phyloP scores from a whole-genome alignment of 2,329 filamentous ascomycete species.

The Tolypocladium tropicale region DNA sequence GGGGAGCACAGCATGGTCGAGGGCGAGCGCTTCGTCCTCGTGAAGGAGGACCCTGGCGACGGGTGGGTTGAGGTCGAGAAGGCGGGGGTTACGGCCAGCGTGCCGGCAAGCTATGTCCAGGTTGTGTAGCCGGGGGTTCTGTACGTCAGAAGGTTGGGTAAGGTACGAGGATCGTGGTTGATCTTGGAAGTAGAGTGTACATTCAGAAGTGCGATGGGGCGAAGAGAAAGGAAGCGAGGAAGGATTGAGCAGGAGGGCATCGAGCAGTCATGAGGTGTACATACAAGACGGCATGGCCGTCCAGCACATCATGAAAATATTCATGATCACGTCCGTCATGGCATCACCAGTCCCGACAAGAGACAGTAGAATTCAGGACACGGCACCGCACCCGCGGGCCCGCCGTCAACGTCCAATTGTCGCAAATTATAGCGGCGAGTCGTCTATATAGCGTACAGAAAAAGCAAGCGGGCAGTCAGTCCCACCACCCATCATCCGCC shows the following conservation, averaged over 20 bases:
- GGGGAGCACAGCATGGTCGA: constrained; percentile 83
- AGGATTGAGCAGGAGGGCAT: background rate
- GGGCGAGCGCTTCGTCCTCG: constrained; percentile 83
- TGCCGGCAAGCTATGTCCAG: constrained; percentile 89
- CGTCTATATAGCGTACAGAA: background rate
- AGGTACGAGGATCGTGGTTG: background rate
- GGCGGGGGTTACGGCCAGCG: constrained; percentile 74
- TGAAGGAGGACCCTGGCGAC: constrained; percentile 81
- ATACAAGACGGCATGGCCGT: background rate
- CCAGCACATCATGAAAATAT: background rate
- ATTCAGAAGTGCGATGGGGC: background rate
- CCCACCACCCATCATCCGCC: background rate
- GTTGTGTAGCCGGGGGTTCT: constrained; percentile 42
- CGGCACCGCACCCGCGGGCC: background rate
- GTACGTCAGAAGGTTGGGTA: background rate
- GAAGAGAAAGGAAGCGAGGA: background rate
- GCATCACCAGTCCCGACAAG: background rate
- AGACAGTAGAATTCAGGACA: background rate
- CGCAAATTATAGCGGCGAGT: background rate
- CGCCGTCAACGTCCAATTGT: background rate
- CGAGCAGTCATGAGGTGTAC: background rate
- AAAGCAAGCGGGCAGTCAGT: background rate
- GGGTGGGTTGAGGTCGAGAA: constrained; percentile 97
- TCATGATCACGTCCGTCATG: too few relatives aligned
- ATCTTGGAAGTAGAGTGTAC: too few relatives aligned